A percentile compares a stretch with the other conserved stretches of the same genome.
Conservation (phyloP, 345 rosid genomes). For the Brassica cretica region DNA sequence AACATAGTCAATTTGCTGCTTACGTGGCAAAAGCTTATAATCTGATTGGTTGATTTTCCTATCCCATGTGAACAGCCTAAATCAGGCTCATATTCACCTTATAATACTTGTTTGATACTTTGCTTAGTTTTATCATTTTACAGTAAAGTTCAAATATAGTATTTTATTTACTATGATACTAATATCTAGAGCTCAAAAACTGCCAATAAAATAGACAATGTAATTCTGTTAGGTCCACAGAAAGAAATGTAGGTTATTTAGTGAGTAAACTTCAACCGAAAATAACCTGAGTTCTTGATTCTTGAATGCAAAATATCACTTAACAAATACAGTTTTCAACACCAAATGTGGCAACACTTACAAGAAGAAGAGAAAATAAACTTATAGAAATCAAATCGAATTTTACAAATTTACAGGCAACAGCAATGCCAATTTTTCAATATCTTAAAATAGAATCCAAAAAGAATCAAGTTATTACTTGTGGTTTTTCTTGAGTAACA, state of each 20-base stretch:
- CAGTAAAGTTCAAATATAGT: no score
- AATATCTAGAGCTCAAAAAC: no score
- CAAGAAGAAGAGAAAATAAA: not conserved
- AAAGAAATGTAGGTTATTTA: not conserved
- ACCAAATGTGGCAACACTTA: constrained; percentile 19
- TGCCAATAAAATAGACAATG: not conserved
- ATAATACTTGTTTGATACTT: no score
- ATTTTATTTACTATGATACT: no score
- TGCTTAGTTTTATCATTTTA: no score
- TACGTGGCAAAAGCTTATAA: no score
- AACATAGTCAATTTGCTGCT: no score
- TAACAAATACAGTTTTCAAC: constrained; percentile 1
- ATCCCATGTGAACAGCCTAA: no score
- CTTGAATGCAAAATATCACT: not conserved
- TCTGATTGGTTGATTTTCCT: no score
- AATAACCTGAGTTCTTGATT: not conserved
- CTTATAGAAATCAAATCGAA: constrained; percentile 25
- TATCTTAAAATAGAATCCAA: not conserved
- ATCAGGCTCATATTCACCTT: no score
- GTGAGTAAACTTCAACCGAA: not conserved
- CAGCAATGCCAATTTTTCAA: not conserved
- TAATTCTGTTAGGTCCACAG: not conserved
- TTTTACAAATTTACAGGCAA: constrained; percentile 30
- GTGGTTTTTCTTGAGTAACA: constrained; percentile 87
- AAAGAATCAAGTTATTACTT: constrained; percentile 36